Percentiles rank a stretch among this genome's conserved stretches.
phyloP scores from a whole-genome alignment of 495 filamentous ascomycete genomes.

The Hamigera avellanea region DNA sequence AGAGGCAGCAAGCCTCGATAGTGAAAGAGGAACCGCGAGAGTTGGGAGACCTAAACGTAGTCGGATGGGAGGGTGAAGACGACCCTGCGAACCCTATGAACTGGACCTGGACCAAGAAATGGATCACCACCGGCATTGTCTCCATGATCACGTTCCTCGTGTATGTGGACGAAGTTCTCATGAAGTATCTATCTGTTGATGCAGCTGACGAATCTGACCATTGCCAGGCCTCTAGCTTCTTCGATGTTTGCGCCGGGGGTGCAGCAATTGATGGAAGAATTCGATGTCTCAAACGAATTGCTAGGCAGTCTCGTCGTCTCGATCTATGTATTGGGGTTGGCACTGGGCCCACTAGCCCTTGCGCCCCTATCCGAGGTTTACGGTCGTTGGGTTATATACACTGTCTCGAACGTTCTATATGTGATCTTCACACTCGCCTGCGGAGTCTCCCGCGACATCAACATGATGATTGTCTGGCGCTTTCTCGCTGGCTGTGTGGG shows the following conservation, averaged over 20 bases:
- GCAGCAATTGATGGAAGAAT: constrained; percentile 39
- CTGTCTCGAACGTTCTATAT: constrained; percentile 28
- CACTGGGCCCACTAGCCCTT: constrained; percentile 26
- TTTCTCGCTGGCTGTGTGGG: constrained; percentile 54
- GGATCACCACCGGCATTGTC: constrained; percentile 18
- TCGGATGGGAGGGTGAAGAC: constrained; percentile 42
- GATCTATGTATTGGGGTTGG: constrained; percentile 42
- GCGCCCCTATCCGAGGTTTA: constrained; percentile 34
- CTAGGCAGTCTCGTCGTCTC: constrained; percentile 41
- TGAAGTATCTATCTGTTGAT: not conserved
- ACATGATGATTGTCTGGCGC: constrained; percentile 49
- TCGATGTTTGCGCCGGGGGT: constrained; percentile 65
- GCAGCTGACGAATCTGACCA: not conserved
- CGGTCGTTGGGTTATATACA: constrained; percentile 25
- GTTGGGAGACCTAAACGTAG: constrained; percentile 11
- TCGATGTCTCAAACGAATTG: constrained; percentile 43
- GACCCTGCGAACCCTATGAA: constrained; percentile 64
- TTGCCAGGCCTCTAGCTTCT: constrained; percentile 40
- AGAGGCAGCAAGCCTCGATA: not conserved
- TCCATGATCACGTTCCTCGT: constrained; percentile 36
- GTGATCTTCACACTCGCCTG: constrained; percentile 56
- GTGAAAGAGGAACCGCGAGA: constrained; percentile 5
- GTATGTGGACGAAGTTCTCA: not conserved
- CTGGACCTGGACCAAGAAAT: constrained; percentile 37
- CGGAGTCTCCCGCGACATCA: constrained; percentile 49